A percentile compares a stretch with the other conserved stretches of the same genome.
Conservation (phyloP, 805 yeast genomes). For the Grigorovia transvaalensis region DNA sequence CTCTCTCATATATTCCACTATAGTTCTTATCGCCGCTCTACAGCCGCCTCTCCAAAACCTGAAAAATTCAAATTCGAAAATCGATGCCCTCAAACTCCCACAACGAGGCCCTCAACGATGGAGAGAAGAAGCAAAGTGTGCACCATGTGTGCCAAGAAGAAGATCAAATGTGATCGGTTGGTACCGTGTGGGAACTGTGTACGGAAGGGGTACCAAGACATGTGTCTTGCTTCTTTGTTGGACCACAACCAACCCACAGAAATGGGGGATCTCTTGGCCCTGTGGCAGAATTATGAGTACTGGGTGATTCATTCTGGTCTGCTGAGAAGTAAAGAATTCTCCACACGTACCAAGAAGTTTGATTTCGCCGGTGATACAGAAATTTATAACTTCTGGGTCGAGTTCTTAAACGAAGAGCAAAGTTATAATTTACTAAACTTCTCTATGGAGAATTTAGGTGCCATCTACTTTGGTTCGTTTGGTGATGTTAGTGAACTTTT, state of each 20-base stretch:
- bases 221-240: conserved; percentile 10
- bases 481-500: conserved; percentile 25
- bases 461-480: conserved; percentile 24
- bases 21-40: no score
- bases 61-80: background rate
- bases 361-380: conserved; percentile 4
- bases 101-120: background rate
- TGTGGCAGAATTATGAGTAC: conserved; percentile 24
- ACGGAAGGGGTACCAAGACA: conserved; percentile 19
- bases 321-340: conserved; percentile 10
- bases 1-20: no score
- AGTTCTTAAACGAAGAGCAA: conserved; percentile 10
- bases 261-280: conserved; percentile 10
- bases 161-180: conserved; percentile 27
- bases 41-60: no score
- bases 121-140: conserved; percentile 10
- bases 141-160: conserved; percentile 19
- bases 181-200: conserved; percentile 27
- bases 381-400: conserved; percentile 11
- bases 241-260: conserved; percentile 1
- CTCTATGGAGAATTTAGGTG: conserved; percentile 25
- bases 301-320: conserved; percentile 21
- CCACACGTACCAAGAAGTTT: conserved; percentile 2
- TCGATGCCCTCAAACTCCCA: background rate
- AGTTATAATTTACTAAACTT: conserved; percentile 20